Base-by-base conservation (phyloP, 2,329 filamentous ascomycete genomes). In the Scortechinia acanthostroma region DNA sequence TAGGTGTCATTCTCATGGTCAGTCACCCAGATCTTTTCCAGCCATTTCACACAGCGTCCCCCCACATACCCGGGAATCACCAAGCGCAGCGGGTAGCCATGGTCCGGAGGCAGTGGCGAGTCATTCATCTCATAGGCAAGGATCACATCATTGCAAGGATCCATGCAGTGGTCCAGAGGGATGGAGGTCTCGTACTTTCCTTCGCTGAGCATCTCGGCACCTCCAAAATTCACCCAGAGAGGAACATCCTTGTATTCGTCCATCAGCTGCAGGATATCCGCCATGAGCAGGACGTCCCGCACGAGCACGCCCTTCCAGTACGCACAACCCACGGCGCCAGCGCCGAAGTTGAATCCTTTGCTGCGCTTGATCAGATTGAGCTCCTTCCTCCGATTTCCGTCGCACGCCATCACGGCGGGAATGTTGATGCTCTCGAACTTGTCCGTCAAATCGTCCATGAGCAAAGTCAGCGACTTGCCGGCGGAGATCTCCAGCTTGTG, bases 271-370 rank as follows among this genome's bases (percentile, higher is more conserved):
- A 30, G 10, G n/a, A 30, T 30, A 30, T 30, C 25, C 10, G 25
- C 25, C n/a, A 10, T 30, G 25, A 30, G n/a, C 10, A 30, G 25
- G 10, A 30, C 25, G n/a, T 30, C 25, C 2, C 71, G 72, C 61
- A 95, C 79, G 33, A 83, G 69, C 1, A 90, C 85, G 19, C 91
- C 91, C 0, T 91, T 96, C 73, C 88, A 96, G 0, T 95, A 66
- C 0, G 89, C 88, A 0, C 88, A 96, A 0, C 89, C 94, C 4
- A 96, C 61, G 20, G 90, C 91, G 3, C 88, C 90, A 1, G 91
- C 73, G 25, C 91, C 91, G 91, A 91, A 96, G 2, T 89, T 95
- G 65, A 96, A 96, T 0, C 91, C 91, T 55, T 95, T 94, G 1
- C 87, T 88, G 61, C 95, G 95, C 15, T 88, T 76, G 2, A 95